These are phyloP conservation scores for Fonsecaea pugnacius DNA, from an alignment of 2,329 filamentous ascomycete species.

Conservation along the genomic window DNA sequence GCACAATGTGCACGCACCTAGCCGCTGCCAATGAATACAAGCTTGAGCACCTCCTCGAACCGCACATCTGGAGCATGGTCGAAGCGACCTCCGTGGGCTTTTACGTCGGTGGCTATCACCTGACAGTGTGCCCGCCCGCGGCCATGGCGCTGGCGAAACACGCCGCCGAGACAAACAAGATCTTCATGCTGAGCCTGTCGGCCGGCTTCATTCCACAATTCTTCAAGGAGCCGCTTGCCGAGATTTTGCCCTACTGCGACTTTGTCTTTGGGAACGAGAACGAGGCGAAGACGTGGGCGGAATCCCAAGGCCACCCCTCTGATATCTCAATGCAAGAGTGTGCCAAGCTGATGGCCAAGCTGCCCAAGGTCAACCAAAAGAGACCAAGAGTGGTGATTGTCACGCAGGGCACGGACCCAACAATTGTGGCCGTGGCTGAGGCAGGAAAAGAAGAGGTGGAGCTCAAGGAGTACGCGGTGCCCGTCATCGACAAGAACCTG, in stretches of 20 bases:
- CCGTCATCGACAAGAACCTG: slow-evolving; percentile 72
- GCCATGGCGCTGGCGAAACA: slow-evolving; percentile 89
- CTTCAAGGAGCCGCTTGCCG: slow-evolving; percentile 95
- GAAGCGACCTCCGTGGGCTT: slow-evolving; percentile 78
- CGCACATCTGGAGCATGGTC: slow-evolving; percentile 88
- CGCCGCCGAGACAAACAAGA: slow-evolving; percentile 85
- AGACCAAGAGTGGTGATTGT: slow-evolving; percentile 85
- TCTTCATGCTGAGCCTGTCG: slow-evolving; percentile 86
- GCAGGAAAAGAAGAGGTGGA: slow-evolving; percentile 64
- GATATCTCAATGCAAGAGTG: slow-evolving; percentile 66
- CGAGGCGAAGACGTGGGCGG: slow-evolving; percentile 85
- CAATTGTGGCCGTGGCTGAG: slow-evolving; percentile 76
- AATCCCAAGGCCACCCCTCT: slow-evolving; percentile 72
- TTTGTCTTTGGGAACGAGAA: slow-evolving; percentile 97
- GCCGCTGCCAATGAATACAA: slow-evolving; percentile 98
- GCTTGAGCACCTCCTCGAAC: slow-evolving; percentile 86
- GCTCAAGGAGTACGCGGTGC: slow-evolving; percentile 79
- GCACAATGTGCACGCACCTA: slow-evolving; percentile 91
- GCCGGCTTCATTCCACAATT: slow-evolving; percentile 96
- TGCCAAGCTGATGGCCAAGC: slow-evolving; percentile 79
- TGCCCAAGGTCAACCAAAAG: slow-evolving; percentile 78
- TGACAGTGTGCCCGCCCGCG: slow-evolving; percentile 92
- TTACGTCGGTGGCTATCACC: slow-evolving; percentile 95
- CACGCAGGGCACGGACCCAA: slow-evolving; percentile 92
- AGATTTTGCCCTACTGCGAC: slow-evolving; percentile 89